A percentile compares a stretch with the other conserved stretches of the same genome.
Evolutionary conservation across 2,329 filamentous ascomycete genomes (phyloP).

Genomic region (Ceratocystis huliohia): DNA sequence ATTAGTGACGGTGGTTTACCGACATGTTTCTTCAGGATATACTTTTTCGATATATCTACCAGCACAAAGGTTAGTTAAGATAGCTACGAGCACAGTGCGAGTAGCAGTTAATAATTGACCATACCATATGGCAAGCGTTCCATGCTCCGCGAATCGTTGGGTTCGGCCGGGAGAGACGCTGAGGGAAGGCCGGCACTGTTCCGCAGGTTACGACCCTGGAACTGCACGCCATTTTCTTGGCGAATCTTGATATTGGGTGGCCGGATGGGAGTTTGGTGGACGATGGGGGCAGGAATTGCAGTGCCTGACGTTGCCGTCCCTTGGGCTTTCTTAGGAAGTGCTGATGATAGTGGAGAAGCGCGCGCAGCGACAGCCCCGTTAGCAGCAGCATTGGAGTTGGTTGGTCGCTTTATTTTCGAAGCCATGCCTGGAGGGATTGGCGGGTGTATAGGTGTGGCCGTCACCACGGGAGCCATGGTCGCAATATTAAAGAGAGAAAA

Average conservation of each 20-base stretch:
- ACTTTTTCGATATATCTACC: conserved; percentile 57
- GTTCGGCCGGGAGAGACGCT: conserved; percentile 37
- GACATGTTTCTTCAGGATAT: conserved; percentile 73
- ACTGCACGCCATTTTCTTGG: conserved; percentile 36
- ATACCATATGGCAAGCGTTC: conserved; percentile 44
- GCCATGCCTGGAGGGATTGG: conserved; percentile 22
- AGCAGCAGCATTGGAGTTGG: conserved; percentile 55
- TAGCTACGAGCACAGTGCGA: conserved; percentile 19
- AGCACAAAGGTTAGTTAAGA: conserved; percentile 21
- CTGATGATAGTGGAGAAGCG: conserved; percentile 45
- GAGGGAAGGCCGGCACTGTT: conserved; percentile 40
- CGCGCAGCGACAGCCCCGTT: conserved; percentile 45
- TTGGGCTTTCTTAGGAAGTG: conserved; percentile 43
- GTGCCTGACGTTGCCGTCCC: conserved; percentile 34
- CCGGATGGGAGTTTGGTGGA: conserved; percentile 17
- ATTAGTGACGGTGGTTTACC: conserved; percentile 68
- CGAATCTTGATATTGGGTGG: conserved; percentile 19
- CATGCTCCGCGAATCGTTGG: conserved; percentile 27
- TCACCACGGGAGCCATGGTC: conserved; percentile 44
- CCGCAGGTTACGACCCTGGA: conserved; percentile 36
- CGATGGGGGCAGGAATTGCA: conserved; percentile 24
- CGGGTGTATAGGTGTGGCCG: conserved; percentile 35
- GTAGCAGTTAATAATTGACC: background rate
- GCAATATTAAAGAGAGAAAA: background rate
- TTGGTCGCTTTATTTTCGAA: conserved; percentile 50